Evolutionary conservation across 306 rosid species (phyloP), one percentile per base, ranked within the genome.

Genomic region (Acacia melanoxylon): DNA sequence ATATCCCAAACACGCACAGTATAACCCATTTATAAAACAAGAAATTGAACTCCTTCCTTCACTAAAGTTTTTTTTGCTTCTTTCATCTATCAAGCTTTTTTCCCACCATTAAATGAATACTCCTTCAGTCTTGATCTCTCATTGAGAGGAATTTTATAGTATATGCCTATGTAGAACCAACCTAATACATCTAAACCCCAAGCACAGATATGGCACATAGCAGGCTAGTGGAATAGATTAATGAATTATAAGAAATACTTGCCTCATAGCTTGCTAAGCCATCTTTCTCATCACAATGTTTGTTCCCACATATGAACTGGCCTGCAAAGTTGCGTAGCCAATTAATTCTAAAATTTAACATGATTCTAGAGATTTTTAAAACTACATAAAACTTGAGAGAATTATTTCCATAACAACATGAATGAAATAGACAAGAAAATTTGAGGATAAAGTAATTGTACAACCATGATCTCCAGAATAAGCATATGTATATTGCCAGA

Each of bases 181-280:
- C 44, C 75, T 22, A 15, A n/a, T 49, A 22, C 58, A 71, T 44
- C 58, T 42, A n/a, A 45, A 24, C 37, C 37, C 58, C 56, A 44
- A 44, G 75, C 75, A 42, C 16, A 42, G 56, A 70, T 29, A 70
- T 42, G 10, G 35, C 37, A 71, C 51, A 42, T n/a, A 40, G 40
- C 40, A 61, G 52, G 70, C 74, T 69, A 69, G 68, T 48, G 35
- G 71, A 76, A 63, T 80, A 13, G 48, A 71, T 51, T 65, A 41
- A 80, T 75, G 58, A 29, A 35, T 66, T 59, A 44, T 27, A 33
- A 40, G 61, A 29, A 79, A 84, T 51, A 82, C 87, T 80, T 81
- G 76, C 99, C 94, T 93, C 99, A 16, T 91, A 95, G 91, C 98
- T 95, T 67, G 98, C 89, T 76, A 95, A 89, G 80, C 86, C 90